Conservation (phyloP, 176 grass and related monocot species). For the Aegilops longissima region DNA sequence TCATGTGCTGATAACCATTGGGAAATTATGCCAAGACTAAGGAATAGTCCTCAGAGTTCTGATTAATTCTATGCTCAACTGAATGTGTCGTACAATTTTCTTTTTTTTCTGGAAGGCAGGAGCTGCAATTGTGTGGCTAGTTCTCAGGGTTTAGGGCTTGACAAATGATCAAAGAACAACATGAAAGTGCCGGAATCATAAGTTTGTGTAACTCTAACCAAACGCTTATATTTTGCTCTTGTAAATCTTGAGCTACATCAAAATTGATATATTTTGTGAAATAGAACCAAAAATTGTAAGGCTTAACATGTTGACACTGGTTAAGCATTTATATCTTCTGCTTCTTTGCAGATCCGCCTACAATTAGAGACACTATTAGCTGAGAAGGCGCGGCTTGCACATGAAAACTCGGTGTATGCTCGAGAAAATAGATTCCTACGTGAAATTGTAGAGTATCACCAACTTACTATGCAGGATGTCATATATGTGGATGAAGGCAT, state of each 20-base stretch:
- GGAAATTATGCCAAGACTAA: background rate
- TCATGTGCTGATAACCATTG: background rate
- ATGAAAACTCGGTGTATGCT: conserved; percentile 90
- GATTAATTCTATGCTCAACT: conserved; percentile 1
- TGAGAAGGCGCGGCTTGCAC: conserved; percentile 86
- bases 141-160: background rate
- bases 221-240: background rate
- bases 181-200: background rate
- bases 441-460: conserved; percentile 98
- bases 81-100: background rate
- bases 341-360: conserved; percentile 72
- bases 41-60: background rate
- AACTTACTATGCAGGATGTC: conserved; percentile 97
- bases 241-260: background rate
- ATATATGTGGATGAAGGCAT: conserved; percentile 95
- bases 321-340: conserved; percentile 1
- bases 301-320: background rate
- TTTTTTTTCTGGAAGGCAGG: background rate
- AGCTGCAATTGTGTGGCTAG: background rate
- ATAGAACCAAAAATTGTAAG: background rate
- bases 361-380: conserved; percentile 86
- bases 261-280: background rate
- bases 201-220: background rate
- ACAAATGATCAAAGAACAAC: background rate
- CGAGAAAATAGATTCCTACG: conserved; percentile 94